Base-by-base conservation (phyloP, 2,329 filamentous ascomycete species). In the Alternaria viburni region DNA sequence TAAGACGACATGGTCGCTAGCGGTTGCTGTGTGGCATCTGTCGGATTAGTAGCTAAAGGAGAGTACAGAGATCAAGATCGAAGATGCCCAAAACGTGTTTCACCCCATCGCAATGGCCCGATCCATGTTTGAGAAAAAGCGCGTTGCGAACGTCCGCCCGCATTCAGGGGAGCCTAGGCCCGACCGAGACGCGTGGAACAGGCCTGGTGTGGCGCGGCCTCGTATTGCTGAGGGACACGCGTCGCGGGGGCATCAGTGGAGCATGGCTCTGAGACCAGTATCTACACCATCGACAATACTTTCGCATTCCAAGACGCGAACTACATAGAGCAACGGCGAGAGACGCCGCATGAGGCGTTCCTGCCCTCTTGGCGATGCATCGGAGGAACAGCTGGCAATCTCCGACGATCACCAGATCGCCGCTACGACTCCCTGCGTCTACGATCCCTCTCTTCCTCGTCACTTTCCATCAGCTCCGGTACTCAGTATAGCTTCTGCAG, bases 1-100 rank as follows among this genome's bases (percentile, higher is more conserved):
- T 65, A 65, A 46, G 71, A 64, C 57, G 74, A 67, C 71, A 73
- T 75, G n/a, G 66, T 70, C 64, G 68, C 63, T 69, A 68, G 57
- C 55, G 56, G 43, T 32, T 32, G 17, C 10, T 15, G 54, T 23
- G 15, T 59, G 25, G 61, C 71, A 70, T 69, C 56, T 52, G 59
- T 49, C n/a, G 54, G 32, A 21, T 17, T 21, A 45, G 45, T 11
- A 47, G 41, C 26, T 44, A 30, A 32, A 23, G 12, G 19, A 58
- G 45, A 30, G 61, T 51, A 52, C 28, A 49, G 23, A 21, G 23
- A 21, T 25, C 25, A 25, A 61, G 46, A 19, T 30, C 55, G 51
- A 44, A 28, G 32, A 44, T 28, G 36, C 6, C 21, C 21, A 49
- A 6, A 44, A 21, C 21, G 28, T 50, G 52, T 32, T 49, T 64